Conservation (phyloP, 768 basidiomycete species). For the Suillus brevipes region DNA sequence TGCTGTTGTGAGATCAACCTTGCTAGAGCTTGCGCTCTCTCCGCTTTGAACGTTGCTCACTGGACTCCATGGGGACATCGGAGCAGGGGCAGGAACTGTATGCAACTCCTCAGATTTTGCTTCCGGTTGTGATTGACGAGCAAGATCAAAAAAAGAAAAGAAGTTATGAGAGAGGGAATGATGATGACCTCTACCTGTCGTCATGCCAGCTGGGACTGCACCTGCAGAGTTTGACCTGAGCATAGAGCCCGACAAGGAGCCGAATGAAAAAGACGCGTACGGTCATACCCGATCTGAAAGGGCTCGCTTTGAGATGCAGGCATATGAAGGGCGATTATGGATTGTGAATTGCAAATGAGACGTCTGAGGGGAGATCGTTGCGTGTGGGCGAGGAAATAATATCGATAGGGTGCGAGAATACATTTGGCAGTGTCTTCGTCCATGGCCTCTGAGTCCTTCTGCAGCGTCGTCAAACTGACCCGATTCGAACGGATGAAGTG, state of each 20-base stretch:
- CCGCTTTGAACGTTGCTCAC: constrained; percentile 1
- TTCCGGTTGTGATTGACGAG: constrained; percentile 11
- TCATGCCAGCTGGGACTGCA: constrained; percentile 22
- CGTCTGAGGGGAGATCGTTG: constrained; percentile 54
- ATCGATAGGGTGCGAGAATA: constrained; percentile 91
- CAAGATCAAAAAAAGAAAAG: constrained; percentile 90
- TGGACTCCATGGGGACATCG: constrained; percentile 68
- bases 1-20: background rate
- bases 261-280: constrained; percentile 61
- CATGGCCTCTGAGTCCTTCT: constrained; percentile 17
- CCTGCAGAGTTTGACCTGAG: constrained; percentile 28
- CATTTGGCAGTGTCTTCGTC: constrained; percentile 62
- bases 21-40: background rate
- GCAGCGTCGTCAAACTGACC: constrained; percentile 22
- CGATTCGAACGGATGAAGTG: constrained; percentile 18
- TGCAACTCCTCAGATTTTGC: constrained; percentile 41
- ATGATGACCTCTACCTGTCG: constrained; percentile 65
- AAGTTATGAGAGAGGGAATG: constrained; percentile 94
- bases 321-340: constrained; percentile 36
- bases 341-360: constrained; percentile 35
- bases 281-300: constrained; percentile 39
- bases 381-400: constrained; percentile 73
- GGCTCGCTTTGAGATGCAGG: constrained; percentile 42
- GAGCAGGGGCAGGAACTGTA: constrained; percentile 59
- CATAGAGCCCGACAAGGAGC: constrained; percentile 31